A percentile compares a stretch with the other conserved stretches of the same genome.
These are phyloP conservation scores for Yamadazyma ubonensis DNA, from an alignment of 805 yeast species.

Conservation along the genomic window DNA sequence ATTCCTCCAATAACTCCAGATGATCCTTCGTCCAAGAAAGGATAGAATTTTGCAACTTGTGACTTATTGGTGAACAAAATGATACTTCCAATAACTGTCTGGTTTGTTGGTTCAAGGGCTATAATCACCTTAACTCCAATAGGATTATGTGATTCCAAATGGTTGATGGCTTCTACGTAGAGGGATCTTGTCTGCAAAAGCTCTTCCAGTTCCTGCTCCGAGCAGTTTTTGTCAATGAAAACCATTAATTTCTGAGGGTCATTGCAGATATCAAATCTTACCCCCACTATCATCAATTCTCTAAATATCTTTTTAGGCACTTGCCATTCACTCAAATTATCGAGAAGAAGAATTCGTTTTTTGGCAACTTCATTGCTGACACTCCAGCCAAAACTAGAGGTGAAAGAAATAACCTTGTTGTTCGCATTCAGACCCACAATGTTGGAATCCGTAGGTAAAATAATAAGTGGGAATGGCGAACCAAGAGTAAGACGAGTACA, in stretches of 20 bases:
- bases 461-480: conserved; percentile 47
- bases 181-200: conserved; percentile 22
- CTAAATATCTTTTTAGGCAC: conserved; percentile 54
- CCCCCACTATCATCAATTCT: conserved; percentile 56
- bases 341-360: conserved; percentile 40
- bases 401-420: conserved; percentile 28
- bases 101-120: conserved; percentile 53
- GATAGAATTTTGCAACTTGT: conserved; percentile 46
- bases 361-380: conserved; percentile 17
- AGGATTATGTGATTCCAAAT: conserved; percentile 25
- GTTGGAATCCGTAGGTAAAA: conserved; percentile 26
- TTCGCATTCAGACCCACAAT: conserved; percentile 19
- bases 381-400: conserved; percentile 44
- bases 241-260: conserved; percentile 41
- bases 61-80: conserved; percentile 48
- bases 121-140: conserved; percentile 47
- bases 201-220: too few species aligned
- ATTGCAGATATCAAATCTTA: conserved; percentile 54
- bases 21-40: conserved; percentile 47
- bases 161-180: conserved; percentile 38
- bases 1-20: conserved; percentile 46
- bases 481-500: conserved; percentile 45
- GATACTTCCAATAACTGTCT: conserved; percentile 52
- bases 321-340: conserved; percentile 46
- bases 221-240: conserved; percentile 27